Percentiles rank a stretch among this genome's conserved stretches.
Conservation (phyloP, 2,329 filamentous ascomycete genomes). For the Cladosporium austrohemisphaericum region DNA sequence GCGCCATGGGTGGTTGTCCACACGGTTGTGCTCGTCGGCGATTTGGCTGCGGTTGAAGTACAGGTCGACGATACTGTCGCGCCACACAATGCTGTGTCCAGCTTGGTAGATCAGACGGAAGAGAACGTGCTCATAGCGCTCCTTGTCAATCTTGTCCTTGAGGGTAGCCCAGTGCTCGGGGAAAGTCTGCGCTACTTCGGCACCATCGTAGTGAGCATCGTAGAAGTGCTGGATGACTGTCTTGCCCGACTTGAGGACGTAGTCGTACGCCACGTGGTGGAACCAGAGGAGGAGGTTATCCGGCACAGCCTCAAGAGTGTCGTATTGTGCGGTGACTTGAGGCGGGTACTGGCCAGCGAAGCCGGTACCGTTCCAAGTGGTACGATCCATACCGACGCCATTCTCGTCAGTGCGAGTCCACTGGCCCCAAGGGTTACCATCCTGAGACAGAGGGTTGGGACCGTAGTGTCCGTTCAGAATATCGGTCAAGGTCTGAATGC, state of each 20-base stretch:
- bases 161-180: slow-evolving; percentile 53
- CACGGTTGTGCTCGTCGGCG: slow-evolving; percentile 53
- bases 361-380: slow-evolving; percentile 63
- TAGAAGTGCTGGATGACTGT: slow-evolving; percentile 68
- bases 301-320: slow-evolving; percentile 60
- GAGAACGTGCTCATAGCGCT: slow-evolving; percentile 57
- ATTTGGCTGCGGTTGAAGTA: slow-evolving; percentile 61
- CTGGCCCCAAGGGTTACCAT: slow-evolving; percentile 66
- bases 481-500: slow-evolving; percentile 65
- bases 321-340: slow-evolving; percentile 56
- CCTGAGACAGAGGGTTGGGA: slow-evolving; percentile 63
- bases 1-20: slow-evolving; percentile 60
- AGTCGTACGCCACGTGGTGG: slow-evolving; percentile 67
- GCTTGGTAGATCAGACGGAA: slow-evolving; percentile 63
- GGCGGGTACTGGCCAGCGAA: slow-evolving; percentile 63
- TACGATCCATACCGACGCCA: slow-evolving; percentile 68
- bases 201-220: slow-evolving; percentile 59
- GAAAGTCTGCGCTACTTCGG: slow-evolving; percentile 59
- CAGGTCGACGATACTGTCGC: slow-evolving; percentile 63
- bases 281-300: slow-evolving; percentile 70
- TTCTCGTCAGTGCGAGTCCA: slow-evolving; percentile 63
- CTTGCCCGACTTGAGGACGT: slow-evolving; percentile 58
- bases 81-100: slow-evolving; percentile 67
- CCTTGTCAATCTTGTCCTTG: slow-evolving; percentile 54
- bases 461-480: slow-evolving; percentile 66